Evolutionary conservation across 345 rosid species (phyloP).

Genomic region (Geranium rotundifolium): DNA sequence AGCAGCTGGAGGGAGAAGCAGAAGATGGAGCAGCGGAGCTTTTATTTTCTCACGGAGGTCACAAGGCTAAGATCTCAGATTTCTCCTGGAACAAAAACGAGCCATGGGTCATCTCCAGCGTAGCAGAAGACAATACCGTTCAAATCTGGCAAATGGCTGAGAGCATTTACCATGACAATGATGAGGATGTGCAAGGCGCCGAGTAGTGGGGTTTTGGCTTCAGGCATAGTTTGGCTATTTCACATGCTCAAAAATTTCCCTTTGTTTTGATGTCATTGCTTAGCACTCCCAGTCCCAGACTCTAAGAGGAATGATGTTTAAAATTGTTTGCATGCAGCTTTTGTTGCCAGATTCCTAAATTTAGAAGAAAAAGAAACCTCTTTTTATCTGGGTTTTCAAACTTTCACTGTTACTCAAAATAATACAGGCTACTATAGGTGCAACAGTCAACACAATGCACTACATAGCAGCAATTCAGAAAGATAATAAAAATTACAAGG

Average conservation of each 20-base stretch:
- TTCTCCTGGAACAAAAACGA: conserved; percentile 71
- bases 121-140: conserved; percentile 62
- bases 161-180: conserved; percentile 50
- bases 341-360: too few species aligned
- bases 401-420: too few species aligned
- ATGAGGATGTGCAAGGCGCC: conserved; percentile 14
- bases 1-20: conserved; percentile 66
- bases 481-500: too few species aligned
- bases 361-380: too few species aligned
- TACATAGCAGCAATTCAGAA: too few species aligned
- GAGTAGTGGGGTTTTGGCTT: conserved; percentile 6
- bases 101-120: conserved; percentile 71
- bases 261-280: background rate
- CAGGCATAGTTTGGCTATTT: background rate
- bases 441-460: too few species aligned
- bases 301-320: background rate
- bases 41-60: conserved; percentile 80
- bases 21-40: conserved; percentile 84
- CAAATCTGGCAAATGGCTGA: conserved; percentile 80
- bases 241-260: background rate
- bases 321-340: background rate
- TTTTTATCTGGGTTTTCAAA: too few species aligned
- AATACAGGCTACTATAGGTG: too few species aligned
- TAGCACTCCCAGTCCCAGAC: background rate
- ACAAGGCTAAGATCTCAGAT: conserved; percentile 69